These are phyloP conservation scores for Hypericum perforatum DNA, from an alignment of 345 rosid genomes.

Conservation along the genomic window DNA sequence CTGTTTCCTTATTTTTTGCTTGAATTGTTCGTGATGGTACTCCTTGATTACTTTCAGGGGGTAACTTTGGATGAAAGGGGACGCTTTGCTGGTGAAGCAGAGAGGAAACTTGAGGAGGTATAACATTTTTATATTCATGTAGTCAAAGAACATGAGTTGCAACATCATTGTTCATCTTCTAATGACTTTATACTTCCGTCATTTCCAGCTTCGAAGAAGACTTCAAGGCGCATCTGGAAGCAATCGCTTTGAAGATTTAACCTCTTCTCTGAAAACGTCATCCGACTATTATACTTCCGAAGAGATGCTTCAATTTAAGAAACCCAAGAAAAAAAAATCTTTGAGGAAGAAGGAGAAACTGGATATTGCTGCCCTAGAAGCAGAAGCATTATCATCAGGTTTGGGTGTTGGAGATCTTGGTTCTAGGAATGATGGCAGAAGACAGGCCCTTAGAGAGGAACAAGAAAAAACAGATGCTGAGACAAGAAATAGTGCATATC, in stretches of 20 bases:
- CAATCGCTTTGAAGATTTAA: slow-evolving; percentile 57
- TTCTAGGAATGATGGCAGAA: slow-evolving; percentile 71
- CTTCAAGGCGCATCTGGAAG: slow-evolving; percentile 48
- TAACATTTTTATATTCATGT: background rate
- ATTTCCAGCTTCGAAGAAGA: slow-evolving; percentile 69
- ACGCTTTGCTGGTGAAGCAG: slow-evolving; percentile 78
- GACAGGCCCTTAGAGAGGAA: slow-evolving; percentile 72
- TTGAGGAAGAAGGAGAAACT: slow-evolving; percentile 79
- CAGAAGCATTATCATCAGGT: slow-evolving; percentile 77
- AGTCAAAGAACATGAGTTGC: background rate
- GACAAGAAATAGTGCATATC: slow-evolving; percentile 65
- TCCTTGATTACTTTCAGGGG: slow-evolving; percentile 43
- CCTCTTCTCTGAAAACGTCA: slow-evolving; percentile 44
- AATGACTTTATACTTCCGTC: background rate
- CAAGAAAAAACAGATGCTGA: slow-evolving; percentile 70
- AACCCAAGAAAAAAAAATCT: slow-evolving; percentile 85
- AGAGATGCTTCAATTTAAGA: slow-evolving; percentile 80
- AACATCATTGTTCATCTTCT: background rate
- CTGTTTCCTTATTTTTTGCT: background rate
- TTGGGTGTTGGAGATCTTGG: slow-evolving; percentile 87
- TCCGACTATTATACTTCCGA: slow-evolving; percentile 84
- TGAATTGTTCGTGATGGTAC: background rate
- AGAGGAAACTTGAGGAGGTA: slow-evolving; percentile 92
- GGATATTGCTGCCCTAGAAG: slow-evolving; percentile 84
- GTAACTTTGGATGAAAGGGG: slow-evolving; percentile 75